phyloP scores from a whole-genome alignment of 495 filamentous ascomycete species.

The Xylona heveae region DNA sequence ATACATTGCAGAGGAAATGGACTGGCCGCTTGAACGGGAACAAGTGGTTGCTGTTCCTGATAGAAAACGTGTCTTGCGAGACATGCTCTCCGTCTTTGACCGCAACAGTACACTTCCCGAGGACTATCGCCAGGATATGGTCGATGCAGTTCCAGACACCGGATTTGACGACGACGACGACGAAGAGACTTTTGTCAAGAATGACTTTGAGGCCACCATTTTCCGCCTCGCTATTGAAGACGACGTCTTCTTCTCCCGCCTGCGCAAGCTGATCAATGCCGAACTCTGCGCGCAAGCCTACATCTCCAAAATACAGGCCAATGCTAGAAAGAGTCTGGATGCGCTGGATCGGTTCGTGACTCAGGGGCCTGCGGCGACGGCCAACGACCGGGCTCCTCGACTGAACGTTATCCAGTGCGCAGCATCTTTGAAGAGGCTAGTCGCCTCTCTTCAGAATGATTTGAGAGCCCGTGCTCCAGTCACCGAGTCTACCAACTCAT shows the following conservation, averaged over 20 bases:
- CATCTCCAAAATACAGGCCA: conserved; percentile 24
- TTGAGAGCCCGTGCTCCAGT: conserved; percentile 15
- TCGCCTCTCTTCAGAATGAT: conserved; percentile 18
- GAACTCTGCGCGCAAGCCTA: conserved; percentile 26
- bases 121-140: no score
- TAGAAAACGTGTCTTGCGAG: no score
- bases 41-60: no score
- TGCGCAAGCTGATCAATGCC: conserved; percentile 25
- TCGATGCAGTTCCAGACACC: no score
- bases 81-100: no score
- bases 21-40: no score
- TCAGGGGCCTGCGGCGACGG: conserved; percentile 12
- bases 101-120: no score
- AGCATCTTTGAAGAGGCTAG: conserved; percentile 14
- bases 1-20: no score
- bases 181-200: neutral
- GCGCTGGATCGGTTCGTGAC: conserved; percentile 24
- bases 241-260: conserved; percentile 20
- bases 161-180: neutral
- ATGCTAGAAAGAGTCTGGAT: conserved; percentile 14
- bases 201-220: conserved; percentile 23
- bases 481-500: neutral
- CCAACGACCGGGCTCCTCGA: conserved; percentile 5
- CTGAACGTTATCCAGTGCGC: conserved; percentile 17
- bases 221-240: conserved; percentile 28